Percentiles rank a stretch among this genome's conserved stretches.
Evolutionary conservation across 2,329 filamentous ascomycete genomes (phyloP).

Genomic region (Fusarium falciforme): DNA sequence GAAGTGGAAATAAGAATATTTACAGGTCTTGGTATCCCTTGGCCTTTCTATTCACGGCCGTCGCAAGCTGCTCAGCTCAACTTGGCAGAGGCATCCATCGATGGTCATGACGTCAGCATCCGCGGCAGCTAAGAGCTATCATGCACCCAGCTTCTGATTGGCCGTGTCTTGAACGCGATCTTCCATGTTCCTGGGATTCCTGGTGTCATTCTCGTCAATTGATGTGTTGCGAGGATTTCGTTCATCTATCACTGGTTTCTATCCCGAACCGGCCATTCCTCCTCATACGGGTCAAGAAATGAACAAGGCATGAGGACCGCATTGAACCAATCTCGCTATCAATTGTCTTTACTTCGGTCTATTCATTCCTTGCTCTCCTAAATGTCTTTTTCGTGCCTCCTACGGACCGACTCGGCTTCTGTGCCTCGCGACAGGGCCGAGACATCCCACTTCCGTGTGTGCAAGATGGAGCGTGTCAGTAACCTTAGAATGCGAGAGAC

Average conservation of each 20-base stretch:
- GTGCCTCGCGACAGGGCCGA: background rate
- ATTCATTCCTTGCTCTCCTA: background rate
- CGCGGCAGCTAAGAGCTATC: slow-evolving; percentile 18
- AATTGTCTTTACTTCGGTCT: background rate
- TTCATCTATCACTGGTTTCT: background rate
- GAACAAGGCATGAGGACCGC: background rate
- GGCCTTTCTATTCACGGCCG: slow-evolving; percentile 22
- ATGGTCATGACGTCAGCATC: slow-evolving; percentile 31
- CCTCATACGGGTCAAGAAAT: background rate
- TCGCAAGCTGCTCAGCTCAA: background rate
- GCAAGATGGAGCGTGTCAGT: background rate
- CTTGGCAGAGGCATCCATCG: slow-evolving; percentile 2
- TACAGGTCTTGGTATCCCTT: slow-evolving; percentile 5
- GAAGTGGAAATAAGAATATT: slow-evolving; percentile 27
- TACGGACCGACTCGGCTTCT: background rate
- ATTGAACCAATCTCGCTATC: background rate
- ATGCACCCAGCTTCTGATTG: slow-evolving; percentile 24
- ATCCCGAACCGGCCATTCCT: background rate
- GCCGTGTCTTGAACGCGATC: background rate
- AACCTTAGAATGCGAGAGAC: background rate
- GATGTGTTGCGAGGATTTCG: background rate
- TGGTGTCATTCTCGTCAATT: background rate
- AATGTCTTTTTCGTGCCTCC: background rate
- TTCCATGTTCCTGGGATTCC: background rate
- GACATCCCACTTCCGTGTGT: background rate